phyloP scores from a whole-genome alignment of 345 rosid species.

The Salix viminalis region DNA sequence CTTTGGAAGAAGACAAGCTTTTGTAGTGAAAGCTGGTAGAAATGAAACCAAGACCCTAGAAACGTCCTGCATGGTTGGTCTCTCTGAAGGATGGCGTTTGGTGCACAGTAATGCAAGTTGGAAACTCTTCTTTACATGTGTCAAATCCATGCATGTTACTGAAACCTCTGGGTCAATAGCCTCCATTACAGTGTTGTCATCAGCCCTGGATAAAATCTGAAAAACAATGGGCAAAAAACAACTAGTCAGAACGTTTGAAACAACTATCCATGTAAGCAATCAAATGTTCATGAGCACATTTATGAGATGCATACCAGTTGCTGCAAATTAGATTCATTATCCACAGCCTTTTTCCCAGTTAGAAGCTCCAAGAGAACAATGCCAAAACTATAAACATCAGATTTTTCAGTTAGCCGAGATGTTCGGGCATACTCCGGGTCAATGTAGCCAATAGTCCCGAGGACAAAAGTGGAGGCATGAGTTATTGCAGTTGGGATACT shows the following conservation, averaged over 20 bases:
- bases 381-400: conserved; percentile 95
- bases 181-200: conserved; percentile 82
- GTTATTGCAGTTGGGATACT: conserved; percentile 65
- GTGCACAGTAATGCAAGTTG: conserved; percentile 82
- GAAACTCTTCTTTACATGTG: conserved; percentile 60
- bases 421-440: conserved; percentile 97
- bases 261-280: not conserved
- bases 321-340: conserved; percentile 81
- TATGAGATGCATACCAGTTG: conserved; percentile 54
- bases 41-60: conserved; percentile 63
- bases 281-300: not conserved
- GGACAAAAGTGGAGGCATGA: conserved; percentile 75
- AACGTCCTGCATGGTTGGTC: conserved; percentile 93
- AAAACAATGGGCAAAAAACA: not conserved
- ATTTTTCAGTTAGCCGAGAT: conserved; percentile 74
- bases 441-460: conserved; percentile 93
- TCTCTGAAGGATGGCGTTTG: conserved; percentile 58
- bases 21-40: conserved; percentile 46
- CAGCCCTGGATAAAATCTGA: conserved; percentile 72
- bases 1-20: conserved; percentile 33
- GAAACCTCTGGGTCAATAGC: conserved; percentile 86
- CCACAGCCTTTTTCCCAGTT: conserved; percentile 95
- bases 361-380: conserved; percentile 90
- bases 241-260: not conserved
- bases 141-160: conserved; percentile 65